Evolutionary conservation across 192 early-diverging fungal species (phyloP), one percentile per base, ranked within the genome.

Genomic region (Entomortierella chlamydospora): DNA sequence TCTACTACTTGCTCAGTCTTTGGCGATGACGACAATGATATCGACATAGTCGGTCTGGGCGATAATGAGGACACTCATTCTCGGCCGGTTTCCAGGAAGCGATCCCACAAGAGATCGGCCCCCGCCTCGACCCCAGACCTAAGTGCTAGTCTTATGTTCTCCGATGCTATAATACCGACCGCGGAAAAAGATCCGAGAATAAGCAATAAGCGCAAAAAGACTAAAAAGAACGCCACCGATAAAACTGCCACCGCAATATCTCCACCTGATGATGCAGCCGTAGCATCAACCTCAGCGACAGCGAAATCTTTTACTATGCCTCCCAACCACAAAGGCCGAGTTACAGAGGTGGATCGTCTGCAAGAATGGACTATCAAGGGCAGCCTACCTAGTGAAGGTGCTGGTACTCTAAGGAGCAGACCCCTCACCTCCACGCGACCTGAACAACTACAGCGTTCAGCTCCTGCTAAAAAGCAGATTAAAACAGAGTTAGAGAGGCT

Each of bases 351-450:
- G 6, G 57, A 60, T 1, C 34, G 57, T 2, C 22, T 60, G 41
- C 57, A 43, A 37, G 20, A 43, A 13, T 60, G 57, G 57, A 60
- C 57, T 1, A 60, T 60, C 23, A 60, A 60, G 57, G 22, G 25
- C 41, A 60, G 57, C 13, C 6, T 60, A 25, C 57, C 29, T 6
- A 30, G 23, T 6, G 57, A 43, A 11, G 22, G 23, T 7, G 8
- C 22, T 22, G 57, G 57, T 2, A 30, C 45, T 25, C 8, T 34
- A 9, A 45, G 41, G 7, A 45, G 12, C 4, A 41, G 58, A 2
- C 43, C 22, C 25, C 7, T 6, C 31, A 37, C 4, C 13, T 29
- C 17, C 9, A 17, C 42, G 8, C 5, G 4, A 9, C 57, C n/a
- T 25, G 2, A 41, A 42, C 56, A 37, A 15, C 30, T 43, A 43